phyloP scores from a whole-genome alignment of 2,329 filamentous ascomycete species.

The Calonectria hawksworthii region DNA sequence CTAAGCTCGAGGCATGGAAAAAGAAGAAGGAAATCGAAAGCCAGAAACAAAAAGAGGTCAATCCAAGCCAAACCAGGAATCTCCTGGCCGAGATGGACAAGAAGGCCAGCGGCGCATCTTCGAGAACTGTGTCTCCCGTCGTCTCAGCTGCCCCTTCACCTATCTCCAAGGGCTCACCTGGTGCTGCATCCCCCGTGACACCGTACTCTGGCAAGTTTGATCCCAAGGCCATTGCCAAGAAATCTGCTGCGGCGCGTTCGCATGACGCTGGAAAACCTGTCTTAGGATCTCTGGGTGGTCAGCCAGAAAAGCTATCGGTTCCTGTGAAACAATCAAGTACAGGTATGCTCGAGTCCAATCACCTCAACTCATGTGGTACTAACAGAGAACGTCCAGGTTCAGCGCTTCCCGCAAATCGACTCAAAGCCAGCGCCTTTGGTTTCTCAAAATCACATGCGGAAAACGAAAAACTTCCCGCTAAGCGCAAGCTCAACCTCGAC shows the following conservation, averaged over 20 bases:
- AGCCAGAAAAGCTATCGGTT: conserved; percentile 51
- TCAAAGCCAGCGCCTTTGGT: conserved; percentile 87
- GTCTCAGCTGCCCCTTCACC: conserved; percentile 66
- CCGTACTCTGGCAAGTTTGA: conserved; percentile 86
- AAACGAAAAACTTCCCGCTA: conserved; percentile 74
- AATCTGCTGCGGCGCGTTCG: conserved; percentile 73
- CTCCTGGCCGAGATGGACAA: conserved; percentile 82
- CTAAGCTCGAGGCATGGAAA: conserved; percentile 92
- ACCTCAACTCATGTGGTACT: conserved; percentile 30
- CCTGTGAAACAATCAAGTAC: conserved; percentile 51
- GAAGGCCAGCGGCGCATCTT: conserved; percentile 68
- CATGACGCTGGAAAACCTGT: conserved; percentile 64
- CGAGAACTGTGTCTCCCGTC: conserved; percentile 63
- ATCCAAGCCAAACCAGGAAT: conserved; percentile 74
- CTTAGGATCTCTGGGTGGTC: conserved; percentile 62
- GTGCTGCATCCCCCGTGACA: conserved; percentile 64
- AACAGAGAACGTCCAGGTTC: conserved; percentile 56
- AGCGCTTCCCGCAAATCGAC: conserved; percentile 75
- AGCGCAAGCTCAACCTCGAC: conserved; percentile 85
- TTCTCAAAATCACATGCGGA: conserved; percentile 79
- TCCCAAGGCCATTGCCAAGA: conserved; percentile 88
- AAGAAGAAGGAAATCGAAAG: conserved; percentile 86
- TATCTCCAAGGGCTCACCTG: conserved; percentile 57
- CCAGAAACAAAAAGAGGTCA: conserved; percentile 78
- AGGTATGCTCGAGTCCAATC: conserved; percentile 49